Percentiles rank a stretch among this genome's conserved stretches.
phyloP scores from a whole-genome alignment of 441 rosid species.

The Euphorbia celastroides region DNA sequence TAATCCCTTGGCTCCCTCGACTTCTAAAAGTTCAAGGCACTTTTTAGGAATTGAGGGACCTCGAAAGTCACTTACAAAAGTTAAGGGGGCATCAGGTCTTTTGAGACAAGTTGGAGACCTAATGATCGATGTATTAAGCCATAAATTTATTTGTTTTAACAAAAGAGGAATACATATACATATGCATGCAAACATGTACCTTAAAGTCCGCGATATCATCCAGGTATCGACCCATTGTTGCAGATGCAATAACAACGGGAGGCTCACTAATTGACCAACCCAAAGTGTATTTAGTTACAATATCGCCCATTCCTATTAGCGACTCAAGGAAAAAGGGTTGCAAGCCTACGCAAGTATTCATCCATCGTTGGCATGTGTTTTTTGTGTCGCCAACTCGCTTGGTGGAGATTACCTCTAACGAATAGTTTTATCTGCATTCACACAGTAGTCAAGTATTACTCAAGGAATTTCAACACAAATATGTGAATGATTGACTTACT shows the following conservation, averaged over 20 bases:
- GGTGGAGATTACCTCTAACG: not conserved
- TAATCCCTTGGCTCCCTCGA: too few relatives aligned
- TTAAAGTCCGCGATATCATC: not conserved
- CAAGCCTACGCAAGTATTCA: constrained; percentile 22
- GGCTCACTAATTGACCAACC: constrained; percentile 21
- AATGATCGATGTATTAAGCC: too few relatives aligned
- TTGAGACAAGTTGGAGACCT: too few relatives aligned
- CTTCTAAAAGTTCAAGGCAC: too few relatives aligned
- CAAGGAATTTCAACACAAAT: not conserved
- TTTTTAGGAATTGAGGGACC: too few relatives aligned
- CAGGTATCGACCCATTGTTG: not conserved
- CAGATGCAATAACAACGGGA: not conserved
- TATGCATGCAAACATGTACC: not conserved
- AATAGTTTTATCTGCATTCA: constrained; percentile 1
- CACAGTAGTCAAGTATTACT: not conserved
- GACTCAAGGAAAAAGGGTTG: too few relatives aligned
- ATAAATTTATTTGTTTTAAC: too few relatives aligned
- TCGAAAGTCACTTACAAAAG: too few relatives aligned
- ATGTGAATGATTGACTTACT: not conserved
- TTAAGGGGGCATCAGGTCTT: too few relatives aligned
- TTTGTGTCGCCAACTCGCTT: constrained; percentile 15
- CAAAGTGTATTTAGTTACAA: constrained; percentile 21
- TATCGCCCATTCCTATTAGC: constrained; percentile 29
- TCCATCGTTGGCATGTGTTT: constrained; percentile 19
- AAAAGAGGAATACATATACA: too few relatives aligned